Conservation (phyloP, 495 filamentous ascomycete species). For the Bryoglossum gracile region DNA sequence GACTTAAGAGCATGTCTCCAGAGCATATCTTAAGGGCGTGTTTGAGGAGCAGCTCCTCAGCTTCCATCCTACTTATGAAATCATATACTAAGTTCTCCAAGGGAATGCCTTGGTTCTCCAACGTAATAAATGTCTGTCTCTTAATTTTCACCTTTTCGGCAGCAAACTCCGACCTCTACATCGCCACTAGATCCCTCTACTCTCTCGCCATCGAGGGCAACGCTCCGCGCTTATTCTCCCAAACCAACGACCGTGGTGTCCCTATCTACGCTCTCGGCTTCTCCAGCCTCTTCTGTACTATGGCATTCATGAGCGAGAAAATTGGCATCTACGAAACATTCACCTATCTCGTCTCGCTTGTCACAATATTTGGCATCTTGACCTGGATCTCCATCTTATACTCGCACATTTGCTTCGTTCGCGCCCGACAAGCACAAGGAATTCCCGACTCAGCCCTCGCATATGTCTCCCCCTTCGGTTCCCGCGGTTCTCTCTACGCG, state of each 20-base stretch:
- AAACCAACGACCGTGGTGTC: constrained; percentile 51
- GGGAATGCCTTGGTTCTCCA: too few species aligned
- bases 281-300: constrained; percentile 44
- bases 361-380: constrained; percentile 51
- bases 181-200: constrained; percentile 66
- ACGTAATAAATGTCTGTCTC: constrained; percentile 69
- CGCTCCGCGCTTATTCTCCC: constrained; percentile 53
- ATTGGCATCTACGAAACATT: constrained; percentile 50
- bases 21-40: too few species aligned
- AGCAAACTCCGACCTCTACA: constrained; percentile 76
- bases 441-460: constrained; percentile 47
- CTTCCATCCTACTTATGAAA: too few species aligned
- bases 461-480: constrained; percentile 53
- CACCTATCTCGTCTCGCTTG: constrained; percentile 54
- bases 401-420: constrained; percentile 53
- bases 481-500: constrained; percentile 50
- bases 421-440: constrained; percentile 47
- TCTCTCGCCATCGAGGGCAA: constrained; percentile 57
- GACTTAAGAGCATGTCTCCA: too few species aligned
- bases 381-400: constrained; percentile 52
- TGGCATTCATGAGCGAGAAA: constrained; percentile 65
- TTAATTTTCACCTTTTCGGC: constrained; percentile 59
- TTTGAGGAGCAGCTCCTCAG: too few species aligned
- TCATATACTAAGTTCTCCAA: too few species aligned
- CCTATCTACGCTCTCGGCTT: constrained; percentile 52